Percentiles rank a stretch among this genome's conserved stretches.
phyloP scores from a whole-genome alignment of 1,284 basidiomycete species.

The Pterula multifida region DNA sequence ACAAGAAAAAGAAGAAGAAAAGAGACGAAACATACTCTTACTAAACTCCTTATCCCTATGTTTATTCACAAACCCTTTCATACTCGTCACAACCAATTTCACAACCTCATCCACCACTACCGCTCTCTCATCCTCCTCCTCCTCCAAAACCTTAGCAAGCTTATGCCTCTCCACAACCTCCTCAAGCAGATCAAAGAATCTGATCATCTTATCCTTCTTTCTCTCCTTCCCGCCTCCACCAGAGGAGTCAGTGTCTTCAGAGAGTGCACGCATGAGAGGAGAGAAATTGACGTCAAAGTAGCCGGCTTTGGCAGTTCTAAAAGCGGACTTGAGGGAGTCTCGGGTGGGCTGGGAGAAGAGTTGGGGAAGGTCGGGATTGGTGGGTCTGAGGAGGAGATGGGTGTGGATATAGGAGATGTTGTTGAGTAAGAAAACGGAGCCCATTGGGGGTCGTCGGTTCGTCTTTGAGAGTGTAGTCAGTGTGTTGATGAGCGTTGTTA shows the following conservation, averaged over 20 bases:
- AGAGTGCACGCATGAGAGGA: constrained; percentile 57
- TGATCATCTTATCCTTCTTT: constrained; percentile 68
- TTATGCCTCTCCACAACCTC: constrained; percentile 65
- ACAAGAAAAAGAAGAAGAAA: not conserved
- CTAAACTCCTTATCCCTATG: constrained; percentile 71
- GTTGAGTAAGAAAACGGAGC: constrained; percentile 67
- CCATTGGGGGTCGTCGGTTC: constrained; percentile 53
- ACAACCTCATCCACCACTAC: constrained; percentile 58
- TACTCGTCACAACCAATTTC: constrained; percentile 59
- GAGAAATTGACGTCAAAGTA: constrained; percentile 76
- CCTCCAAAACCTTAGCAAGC: constrained; percentile 53
- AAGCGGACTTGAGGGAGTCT: constrained; percentile 52
- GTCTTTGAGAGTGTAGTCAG: constrained; percentile 49
- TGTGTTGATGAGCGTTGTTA: constrained; percentile 45
- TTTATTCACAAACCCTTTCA: constrained; percentile 62
- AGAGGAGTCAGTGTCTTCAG: constrained; percentile 42
- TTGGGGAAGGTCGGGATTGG: constrained; percentile 26
- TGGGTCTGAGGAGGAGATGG: constrained; percentile 40
- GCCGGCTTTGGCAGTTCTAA: constrained; percentile 64
- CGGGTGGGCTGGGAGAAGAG: constrained; percentile 49
- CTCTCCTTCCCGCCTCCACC: constrained; percentile 29
- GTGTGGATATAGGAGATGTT: constrained; percentile 59
- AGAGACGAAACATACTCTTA: constrained; percentile 47
- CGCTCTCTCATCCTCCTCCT: constrained; percentile 46
- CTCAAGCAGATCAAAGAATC: constrained; percentile 68